These are phyloP conservation scores for Toxoplasma gondii DNA, from an alignment of 169 alveolate genomes.

Conservation along the genomic window DNA sequence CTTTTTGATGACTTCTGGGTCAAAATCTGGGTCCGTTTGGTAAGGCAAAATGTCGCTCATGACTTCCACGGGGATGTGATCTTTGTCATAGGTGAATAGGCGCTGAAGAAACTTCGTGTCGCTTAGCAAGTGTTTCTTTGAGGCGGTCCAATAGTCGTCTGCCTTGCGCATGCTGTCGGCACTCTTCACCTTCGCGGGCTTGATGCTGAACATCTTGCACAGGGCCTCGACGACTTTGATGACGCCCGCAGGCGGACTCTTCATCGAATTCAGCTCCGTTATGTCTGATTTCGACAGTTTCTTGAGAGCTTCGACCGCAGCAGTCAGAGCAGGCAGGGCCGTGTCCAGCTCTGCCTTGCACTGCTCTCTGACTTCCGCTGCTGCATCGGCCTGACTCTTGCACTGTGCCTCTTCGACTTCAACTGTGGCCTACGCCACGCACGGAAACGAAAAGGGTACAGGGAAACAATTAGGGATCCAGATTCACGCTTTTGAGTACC, in stretches of 20 bases:
- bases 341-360: constrained; percentile 92
- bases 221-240: constrained; percentile 82
- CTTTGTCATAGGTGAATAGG: constrained; percentile 91
- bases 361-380: constrained; percentile 85
- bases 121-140: constrained; percentile 85
- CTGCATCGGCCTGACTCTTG: constrained; percentile 85
- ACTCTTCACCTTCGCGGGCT: constrained; percentile 80
- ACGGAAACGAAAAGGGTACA: neutral
- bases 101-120: constrained; percentile 85
- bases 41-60: constrained; percentile 93
- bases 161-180: constrained; percentile 81
- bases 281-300: constrained; percentile 91
- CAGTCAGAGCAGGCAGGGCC: constrained; percentile 92
- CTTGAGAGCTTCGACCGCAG: constrained; percentile 92
- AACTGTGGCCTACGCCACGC: constrained; percentile 82
- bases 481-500: too few relatives aligned
- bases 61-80: constrained; percentile 94
- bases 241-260: constrained; percentile 88
- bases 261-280: constrained; percentile 91
- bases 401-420: constrained; percentile 91
- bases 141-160: constrained; percentile 87
- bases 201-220: constrained; percentile 84
- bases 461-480: too few relatives aligned
- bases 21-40: constrained; percentile 84
- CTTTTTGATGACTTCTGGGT: constrained; percentile 86